These are phyloP conservation scores for Apostasia shenzhenica DNA, from an alignment of 106 monocot species.

Conservation along the genomic window DNA sequence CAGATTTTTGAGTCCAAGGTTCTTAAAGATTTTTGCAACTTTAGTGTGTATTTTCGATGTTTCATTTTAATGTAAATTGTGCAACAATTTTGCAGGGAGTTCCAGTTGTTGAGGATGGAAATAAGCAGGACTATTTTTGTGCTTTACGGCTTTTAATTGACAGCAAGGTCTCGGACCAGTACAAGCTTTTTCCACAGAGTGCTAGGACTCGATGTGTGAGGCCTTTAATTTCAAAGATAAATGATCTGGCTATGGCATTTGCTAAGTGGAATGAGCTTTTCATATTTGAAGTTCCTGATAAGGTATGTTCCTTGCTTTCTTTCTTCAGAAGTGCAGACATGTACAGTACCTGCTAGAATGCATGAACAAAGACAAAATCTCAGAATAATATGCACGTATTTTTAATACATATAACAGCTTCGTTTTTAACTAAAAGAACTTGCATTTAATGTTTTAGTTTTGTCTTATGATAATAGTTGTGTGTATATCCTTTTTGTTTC, in stretches of 20 bases:
- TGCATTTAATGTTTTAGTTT: background rate
- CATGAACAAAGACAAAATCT: background rate
- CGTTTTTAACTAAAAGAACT: background rate
- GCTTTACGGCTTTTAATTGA: constrained; percentile 71
- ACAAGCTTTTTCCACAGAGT: constrained; percentile 92
- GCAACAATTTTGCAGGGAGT: constrained; percentile 46
- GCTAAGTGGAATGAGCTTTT: constrained; percentile 97
- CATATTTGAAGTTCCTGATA: constrained; percentile 90
- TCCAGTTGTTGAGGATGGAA: constrained; percentile 80
- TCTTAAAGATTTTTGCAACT: background rate
- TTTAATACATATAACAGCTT: background rate
- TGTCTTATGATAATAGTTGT: background rate
- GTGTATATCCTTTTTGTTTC: background rate
- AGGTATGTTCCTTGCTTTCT: constrained; percentile 31
- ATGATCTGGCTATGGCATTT: constrained; percentile 22
- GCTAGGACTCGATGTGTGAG: constrained; percentile 85
- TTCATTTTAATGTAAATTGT: constrained; percentile 4
- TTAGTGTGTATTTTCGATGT: background rate
- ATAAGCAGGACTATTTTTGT: constrained; percentile 85
- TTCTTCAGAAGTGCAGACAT: background rate
- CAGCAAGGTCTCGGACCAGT: constrained; percentile 50
- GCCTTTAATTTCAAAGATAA: constrained; percentile 34
- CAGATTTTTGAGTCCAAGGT: constrained; percentile 86
- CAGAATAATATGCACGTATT: background rate
- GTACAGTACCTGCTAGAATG: background rate